These are phyloP conservation scores for Quercus wislizeni DNA, from an alignment of 306 rosid species.

Conservation along the genomic window DNA sequence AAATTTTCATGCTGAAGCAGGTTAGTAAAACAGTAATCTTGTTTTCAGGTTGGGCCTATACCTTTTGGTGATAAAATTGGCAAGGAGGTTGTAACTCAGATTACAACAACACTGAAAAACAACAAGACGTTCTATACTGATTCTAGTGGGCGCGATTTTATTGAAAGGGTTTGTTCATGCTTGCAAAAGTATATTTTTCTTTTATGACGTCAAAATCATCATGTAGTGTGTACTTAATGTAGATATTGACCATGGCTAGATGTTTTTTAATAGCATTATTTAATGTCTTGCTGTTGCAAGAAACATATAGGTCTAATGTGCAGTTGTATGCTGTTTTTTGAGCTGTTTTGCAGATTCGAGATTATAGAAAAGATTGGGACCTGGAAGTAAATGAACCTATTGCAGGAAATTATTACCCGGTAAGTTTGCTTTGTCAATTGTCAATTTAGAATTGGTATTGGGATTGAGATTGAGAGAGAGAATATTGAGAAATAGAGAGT, in stretches of 20 bases:
- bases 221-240: no score
- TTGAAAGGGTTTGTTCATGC: constrained; percentile 56
- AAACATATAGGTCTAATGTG: not conserved
- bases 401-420: constrained; percentile 95
- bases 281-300: no score
- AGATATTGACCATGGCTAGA: not conserved
- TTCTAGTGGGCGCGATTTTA: constrained; percentile 92
- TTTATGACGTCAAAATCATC: no score
- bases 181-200: no score
- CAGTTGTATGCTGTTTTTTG: not conserved
- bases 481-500: no score
- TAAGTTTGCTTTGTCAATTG: constrained; percentile 25
- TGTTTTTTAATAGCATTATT: not conserved
- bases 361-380: constrained; percentile 68
- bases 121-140: constrained; percentile 83
- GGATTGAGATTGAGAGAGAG: no score
- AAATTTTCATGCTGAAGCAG: not conserved
- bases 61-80: constrained; percentile 78
- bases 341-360: constrained; percentile 50
- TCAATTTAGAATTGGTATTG: no score
- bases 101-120: constrained; percentile 55
- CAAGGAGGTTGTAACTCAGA: constrained; percentile 73
- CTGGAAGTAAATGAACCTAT: constrained; percentile 76
- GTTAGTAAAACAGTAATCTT: not conserved
- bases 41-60: constrained; percentile 78